A percentile compares a stretch with the other conserved stretches of the same genome.
Evolutionary conservation across 495 filamentous ascomycete species (phyloP).

Genomic region (Aspergillus baeticus): DNA sequence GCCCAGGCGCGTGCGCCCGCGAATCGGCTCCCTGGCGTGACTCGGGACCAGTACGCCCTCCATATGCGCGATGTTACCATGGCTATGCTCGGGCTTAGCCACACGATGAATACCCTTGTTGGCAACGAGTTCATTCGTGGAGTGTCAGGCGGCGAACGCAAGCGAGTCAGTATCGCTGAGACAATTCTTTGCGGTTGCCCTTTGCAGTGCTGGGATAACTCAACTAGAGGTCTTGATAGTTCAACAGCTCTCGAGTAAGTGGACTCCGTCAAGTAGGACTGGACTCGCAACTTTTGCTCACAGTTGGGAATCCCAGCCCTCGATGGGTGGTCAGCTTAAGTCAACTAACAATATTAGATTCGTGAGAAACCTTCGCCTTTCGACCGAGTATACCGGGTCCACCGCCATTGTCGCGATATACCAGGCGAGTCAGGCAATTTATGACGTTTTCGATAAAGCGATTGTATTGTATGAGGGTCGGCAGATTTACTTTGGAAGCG

Average conservation of each 20-base stretch:
- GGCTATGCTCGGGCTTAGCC: conserved; percentile 74
- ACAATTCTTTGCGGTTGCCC: conserved; percentile 61
- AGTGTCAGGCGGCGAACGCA: conserved; percentile 79
- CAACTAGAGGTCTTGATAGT: conserved; percentile 76
- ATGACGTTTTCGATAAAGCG: conserved; percentile 77
- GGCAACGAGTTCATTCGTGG: conserved; percentile 81
- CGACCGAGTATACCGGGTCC: conserved; percentile 62
- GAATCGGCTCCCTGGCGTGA: conserved; percentile 59
- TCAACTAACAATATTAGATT: conserved; percentile 46
- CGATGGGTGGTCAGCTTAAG: no score
- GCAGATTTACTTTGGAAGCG: conserved; percentile 77
- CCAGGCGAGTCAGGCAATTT: conserved; percentile 75
- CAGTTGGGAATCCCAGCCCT: no score
- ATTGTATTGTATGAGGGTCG: conserved; percentile 78
- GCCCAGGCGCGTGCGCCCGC: conserved; percentile 64
- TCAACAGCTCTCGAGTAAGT: conserved; percentile 60
- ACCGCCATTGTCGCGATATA: conserved; percentile 81
- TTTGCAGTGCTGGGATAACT: conserved; percentile 79
- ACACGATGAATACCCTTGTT: conserved; percentile 74
- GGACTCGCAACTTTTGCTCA: no score
- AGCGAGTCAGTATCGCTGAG: conserved; percentile 81
- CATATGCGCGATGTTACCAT: conserved; percentile 75
- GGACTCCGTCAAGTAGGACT: no score
- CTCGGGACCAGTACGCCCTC: conserved; percentile 55
- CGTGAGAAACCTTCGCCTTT: conserved; percentile 62